Evolutionary conservation across 2,329 filamentous ascomycete species (phyloP), one percentile per base, ranked within the genome.

Genomic region (Arthroderma sp.): DNA sequence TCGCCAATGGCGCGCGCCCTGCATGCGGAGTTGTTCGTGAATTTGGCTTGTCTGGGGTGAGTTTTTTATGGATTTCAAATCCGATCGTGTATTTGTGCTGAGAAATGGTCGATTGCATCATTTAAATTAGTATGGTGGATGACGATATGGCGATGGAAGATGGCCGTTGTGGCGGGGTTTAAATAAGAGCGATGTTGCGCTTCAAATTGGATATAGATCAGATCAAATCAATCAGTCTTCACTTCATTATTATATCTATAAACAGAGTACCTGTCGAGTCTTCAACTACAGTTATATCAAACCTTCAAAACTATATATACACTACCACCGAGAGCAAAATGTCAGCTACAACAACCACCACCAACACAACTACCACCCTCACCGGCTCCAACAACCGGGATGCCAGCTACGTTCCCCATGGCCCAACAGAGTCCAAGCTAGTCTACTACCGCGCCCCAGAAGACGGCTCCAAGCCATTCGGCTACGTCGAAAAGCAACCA

Each of bases 401-500:
- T 43, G 40, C 59, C 29, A 52, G 54, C 40, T 64, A 59, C 42
- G 61, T 73, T 37, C 73, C 76, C 11, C 68, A 76, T 46, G 83
- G 83, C 50, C 68, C 76, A 51, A 75, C 83, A 48, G 69, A 68
- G 39, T 73, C 80, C 6, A 63, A 61, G n/a, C 68, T 88, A 30
- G 73, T 77, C 65, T 88, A 82, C 70, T 85, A 75, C 64, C 52
- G 59, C 7, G 70, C 74, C 0, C 82, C 83, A 0, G 52, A 68
- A 3, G 77, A 84, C 60, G 72, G 75, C 54, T 64, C 71, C 6
- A 56, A 56, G 1, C 81, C 82, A 27, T 82, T 73, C 68, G 78
- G 81, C 65, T 78, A 78, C 60, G 80, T 86, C 54, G 78, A 84
- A 51, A 60, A 66, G 6, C 77, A 76, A 0, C 76, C 81, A 0